Base-by-base conservation (phyloP, 2,329 filamentous ascomycete genomes). In the Leptographium lundbergii region DNA sequence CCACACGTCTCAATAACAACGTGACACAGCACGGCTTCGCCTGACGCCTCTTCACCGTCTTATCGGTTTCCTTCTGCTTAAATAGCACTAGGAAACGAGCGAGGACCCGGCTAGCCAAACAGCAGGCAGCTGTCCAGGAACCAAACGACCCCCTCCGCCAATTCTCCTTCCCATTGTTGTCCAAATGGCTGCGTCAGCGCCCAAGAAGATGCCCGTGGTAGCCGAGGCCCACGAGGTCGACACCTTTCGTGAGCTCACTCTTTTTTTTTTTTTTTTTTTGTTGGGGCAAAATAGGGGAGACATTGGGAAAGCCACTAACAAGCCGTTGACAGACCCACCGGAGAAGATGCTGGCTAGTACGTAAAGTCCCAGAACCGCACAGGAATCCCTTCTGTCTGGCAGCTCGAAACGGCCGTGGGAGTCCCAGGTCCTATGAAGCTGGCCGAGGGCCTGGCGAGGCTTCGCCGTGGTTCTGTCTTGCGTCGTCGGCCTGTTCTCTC, bases 221-320 rank as follows among this genome's bases (percentile, higher is more conserved):
- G 78, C 79, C 62, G 88, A 91, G 77, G 86, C 87, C 68, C 87
- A 90, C 72, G 74, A 85, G 69, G 86, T 90, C 66, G 85, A 89
- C 72, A 91, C 87, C 24, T 89, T 77, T 69, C 81, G 82, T 86
- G 74, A 78, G 82, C 65, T 51, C 24, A 22, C 14, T 5, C 10
- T 32, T 47, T 50, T 34, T 34, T 34, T 34, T 34, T 32, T 47
- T 50, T 34, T 34, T 34, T 34, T 57, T 57, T 63, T 63, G 59
- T 60, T 62, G 62, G 61, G 61, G 42, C 54, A 39, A 47, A 54
- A n/a, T 42, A 13, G 22, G 24, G 13, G 39, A 19, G 24, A 24
- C 45, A 48, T 27, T 45, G 24, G 36, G 9, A 51, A 57, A 57
- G 53, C 48, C 48, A 54, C 62, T 64, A 64, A 64, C 60, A 54